Base-by-base conservation (phyloP, 1,284 basidiomycete species). In the Stereum hirsutum region DNA sequence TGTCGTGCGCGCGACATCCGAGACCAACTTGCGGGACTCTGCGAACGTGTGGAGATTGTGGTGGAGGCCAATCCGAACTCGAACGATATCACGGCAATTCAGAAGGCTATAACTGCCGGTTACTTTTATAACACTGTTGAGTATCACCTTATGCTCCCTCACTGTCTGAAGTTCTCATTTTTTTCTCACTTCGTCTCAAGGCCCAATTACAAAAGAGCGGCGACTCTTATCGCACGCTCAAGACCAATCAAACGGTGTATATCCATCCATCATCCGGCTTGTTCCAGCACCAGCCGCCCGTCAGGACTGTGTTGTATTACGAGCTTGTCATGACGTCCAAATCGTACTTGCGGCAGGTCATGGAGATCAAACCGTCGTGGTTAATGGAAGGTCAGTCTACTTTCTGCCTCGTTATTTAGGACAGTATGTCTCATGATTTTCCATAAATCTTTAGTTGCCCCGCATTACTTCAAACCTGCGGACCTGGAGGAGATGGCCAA, bases 301-400 rank as follows among this genome's bases (percentile, higher is more conserved):
- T 93, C 19, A 85, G 85, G 57, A 89, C 88, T 19, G 64, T 99
- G 24, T 63, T 97, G 45, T 99, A 97, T 65, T 99, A 97, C 58
- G 96, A 99, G 63, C 72, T 96, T 19, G 86, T 89, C 20, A 85
- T 87, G 81, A 90, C 88, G 4, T 81, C 81, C 21, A 90, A 90
- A 61, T 89, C 87, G 11, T 90, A 89, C 52, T 78, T 90, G 76
- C 70, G 85, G 69, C 93, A 97, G 74, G 77, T 93, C 33, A 98
- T 98, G 92, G 92, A 96, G 56, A 97, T 99, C 59, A 94, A 96
- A 58, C 87, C 93, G 1, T 64, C 78, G 33, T 98, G 95, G 95
- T 62, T 99, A 37, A 62, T 96, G 41, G 93, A 98, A 74, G 87
- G 89, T 84, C 44, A 50, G 78, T 66, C 4, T 26, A 10, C 39